Conservation (phyloP, 441 rosid genomes). For the Adansonia grandidieri region DNA sequence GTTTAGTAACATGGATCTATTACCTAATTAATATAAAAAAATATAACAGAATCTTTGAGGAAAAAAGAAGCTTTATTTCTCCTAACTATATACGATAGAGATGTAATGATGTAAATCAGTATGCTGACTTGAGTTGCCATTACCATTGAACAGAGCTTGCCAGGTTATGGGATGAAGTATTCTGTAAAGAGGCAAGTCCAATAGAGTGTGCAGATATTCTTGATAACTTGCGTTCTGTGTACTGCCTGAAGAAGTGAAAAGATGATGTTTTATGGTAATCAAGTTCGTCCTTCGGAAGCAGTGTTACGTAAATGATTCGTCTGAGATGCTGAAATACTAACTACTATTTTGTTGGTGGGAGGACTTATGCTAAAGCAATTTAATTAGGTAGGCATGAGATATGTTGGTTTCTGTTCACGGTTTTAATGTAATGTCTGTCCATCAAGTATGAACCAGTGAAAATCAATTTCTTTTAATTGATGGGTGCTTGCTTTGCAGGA, state of each 20-base stretch:
- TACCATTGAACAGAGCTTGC: conserved; percentile 59
- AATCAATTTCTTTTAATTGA: no score
- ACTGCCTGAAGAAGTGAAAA: conserved; percentile 49
- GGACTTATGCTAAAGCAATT: no score
- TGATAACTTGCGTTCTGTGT: conserved; percentile 53
- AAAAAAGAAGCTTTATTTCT: neutral
- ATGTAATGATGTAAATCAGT: neutral
- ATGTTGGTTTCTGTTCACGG: no score
- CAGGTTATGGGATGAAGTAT: conserved; percentile 75
- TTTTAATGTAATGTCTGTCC: no score
- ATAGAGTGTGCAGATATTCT: conserved; percentile 65
- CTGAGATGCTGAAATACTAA: neutral
- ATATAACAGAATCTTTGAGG: conserved; percentile 2
- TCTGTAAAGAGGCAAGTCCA: conserved; percentile 63
- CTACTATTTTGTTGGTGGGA: neutral
- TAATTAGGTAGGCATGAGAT: no score
- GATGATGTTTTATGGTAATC: neutral
- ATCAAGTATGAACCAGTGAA: no score
- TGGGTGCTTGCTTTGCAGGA: no score
- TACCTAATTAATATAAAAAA: neutral
- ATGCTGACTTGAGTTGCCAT: conserved; percentile 31
- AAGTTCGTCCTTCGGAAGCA: neutral
- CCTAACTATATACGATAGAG: neutral
- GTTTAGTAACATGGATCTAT: neutral
- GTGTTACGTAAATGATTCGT: conserved; percentile 17